A percentile compares a stretch with the other conserved stretches of the same genome.
Conservation (phyloP, 2,329 filamentous ascomycete species). For the Epichloe amarillans region DNA sequence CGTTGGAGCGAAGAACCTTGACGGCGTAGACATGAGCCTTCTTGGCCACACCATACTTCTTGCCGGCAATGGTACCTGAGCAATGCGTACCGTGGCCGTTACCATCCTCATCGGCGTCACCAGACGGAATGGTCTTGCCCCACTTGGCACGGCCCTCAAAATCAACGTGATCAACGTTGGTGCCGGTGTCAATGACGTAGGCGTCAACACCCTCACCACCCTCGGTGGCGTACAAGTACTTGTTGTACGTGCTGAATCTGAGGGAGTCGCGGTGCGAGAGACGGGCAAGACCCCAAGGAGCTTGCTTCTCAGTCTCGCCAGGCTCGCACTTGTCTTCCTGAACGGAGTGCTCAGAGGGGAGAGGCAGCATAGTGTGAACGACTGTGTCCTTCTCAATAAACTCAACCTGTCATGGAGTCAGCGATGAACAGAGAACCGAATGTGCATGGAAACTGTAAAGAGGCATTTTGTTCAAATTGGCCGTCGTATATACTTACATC, state of each 20-base stretch:
- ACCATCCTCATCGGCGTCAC: slow-evolving; percentile 80
- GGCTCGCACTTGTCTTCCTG: slow-evolving; percentile 28
- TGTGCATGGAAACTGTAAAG: not conserved
- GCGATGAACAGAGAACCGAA: not conserved
- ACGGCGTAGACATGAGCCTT: slow-evolving; percentile 94
- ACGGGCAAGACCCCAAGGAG: slow-evolving; percentile 97
- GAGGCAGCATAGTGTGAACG: slow-evolving; percentile 62
- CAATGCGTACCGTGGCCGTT: slow-evolving; percentile 99
- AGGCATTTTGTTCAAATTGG: not conserved
- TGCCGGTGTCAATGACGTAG: slow-evolving; percentile 97
- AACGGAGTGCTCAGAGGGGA: slow-evolving; percentile 25
- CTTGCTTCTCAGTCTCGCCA: slow-evolving; percentile 66
- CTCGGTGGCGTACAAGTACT: slow-evolving; percentile 83
- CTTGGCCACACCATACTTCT: slow-evolving; percentile 99
- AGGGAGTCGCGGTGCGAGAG: slow-evolving; percentile 86
- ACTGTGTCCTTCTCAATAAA: slow-evolving; percentile 91
- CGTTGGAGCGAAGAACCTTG: slow-evolving; percentile 96
- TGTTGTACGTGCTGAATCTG: slow-evolving; percentile 89
- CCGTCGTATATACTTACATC: slow-evolving; percentile 59
- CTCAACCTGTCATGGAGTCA: slow-evolving; percentile 53
- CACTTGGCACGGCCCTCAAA: slow-evolving; percentile 92
- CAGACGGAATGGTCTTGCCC: slow-evolving; percentile 88
- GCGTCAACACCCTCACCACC: slow-evolving; percentile 97
- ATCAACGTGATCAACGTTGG: slow-evolving; percentile 86
- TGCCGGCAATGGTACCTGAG: slow-evolving; percentile 93